These are phyloP conservation scores for Amylostereum chailletii DNA, from an alignment of 1,284 basidiomycete species.

Conservation along the genomic window DNA sequence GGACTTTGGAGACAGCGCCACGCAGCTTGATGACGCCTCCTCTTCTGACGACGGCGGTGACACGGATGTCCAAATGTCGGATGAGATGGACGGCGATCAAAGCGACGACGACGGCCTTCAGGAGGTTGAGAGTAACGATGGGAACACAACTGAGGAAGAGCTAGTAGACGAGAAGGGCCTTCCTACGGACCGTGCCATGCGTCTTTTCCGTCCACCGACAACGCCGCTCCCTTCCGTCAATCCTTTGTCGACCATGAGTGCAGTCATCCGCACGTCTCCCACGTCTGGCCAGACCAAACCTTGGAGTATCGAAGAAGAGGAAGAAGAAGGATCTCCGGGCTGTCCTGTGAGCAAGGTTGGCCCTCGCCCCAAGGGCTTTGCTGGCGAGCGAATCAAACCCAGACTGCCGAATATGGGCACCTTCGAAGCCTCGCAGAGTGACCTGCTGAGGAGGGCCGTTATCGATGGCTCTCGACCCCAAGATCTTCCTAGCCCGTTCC, in stretches of 20 bases:
- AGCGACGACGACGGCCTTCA: slow-evolving; percentile 27
- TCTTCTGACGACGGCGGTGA: slow-evolving; percentile 27
- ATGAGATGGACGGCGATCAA: not conserved
- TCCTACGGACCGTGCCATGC: slow-evolving; percentile 66
- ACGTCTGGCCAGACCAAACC: slow-evolving; percentile 40
- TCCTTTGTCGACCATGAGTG: slow-evolving; percentile 62
- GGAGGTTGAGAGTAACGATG: slow-evolving; percentile 26
- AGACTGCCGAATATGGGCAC: slow-evolving; percentile 43
- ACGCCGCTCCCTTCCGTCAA: slow-evolving; percentile 55
- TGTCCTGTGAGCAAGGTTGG: slow-evolving; percentile 10
- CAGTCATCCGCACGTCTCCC: slow-evolving; percentile 22
- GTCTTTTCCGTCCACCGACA: slow-evolving; percentile 55
- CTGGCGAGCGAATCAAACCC: slow-evolving; percentile 11
- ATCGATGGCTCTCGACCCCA: slow-evolving; percentile 43
- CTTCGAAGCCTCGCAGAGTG: slow-evolving; percentile 31
- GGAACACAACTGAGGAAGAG: slow-evolving; percentile 73
- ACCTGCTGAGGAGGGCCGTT: slow-evolving; percentile 36
- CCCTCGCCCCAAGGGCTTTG: slow-evolving; percentile 6
- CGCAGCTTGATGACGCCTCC: slow-evolving; percentile 33
- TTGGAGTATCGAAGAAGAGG: slow-evolving; percentile 29
- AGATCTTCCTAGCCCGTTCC: slow-evolving; percentile 62
- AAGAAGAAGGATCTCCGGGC: slow-evolving; percentile 18
- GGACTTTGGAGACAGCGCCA: slow-evolving; percentile 46
- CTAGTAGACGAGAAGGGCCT: slow-evolving; percentile 63
- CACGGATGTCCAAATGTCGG: slow-evolving; percentile 9